A percentile compares a stretch with the other conserved stretches of the same genome.
These are phyloP conservation scores for Chloranthus sessilifolius DNA, from an alignment of 164 flowering plant genomes.

Conservation along the genomic window DNA sequence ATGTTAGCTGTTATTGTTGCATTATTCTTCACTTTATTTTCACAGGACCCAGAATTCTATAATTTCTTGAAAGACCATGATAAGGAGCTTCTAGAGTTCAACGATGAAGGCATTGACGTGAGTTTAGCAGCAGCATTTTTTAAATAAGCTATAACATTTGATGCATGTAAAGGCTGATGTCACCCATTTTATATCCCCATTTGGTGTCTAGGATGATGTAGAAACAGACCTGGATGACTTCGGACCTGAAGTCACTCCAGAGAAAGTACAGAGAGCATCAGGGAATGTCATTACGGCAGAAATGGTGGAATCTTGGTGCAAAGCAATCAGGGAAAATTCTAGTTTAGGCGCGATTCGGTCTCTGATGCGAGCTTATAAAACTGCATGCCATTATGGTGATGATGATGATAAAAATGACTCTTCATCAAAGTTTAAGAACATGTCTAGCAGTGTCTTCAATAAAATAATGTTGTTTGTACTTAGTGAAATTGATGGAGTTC, in stretches of 20 bases:
- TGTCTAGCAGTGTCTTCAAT: slow-evolving; percentile 85
- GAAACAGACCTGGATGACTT: slow-evolving; percentile 18
- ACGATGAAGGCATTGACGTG: slow-evolving; percentile 62
- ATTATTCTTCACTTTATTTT: too few relatives aligned
- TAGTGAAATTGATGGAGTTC: slow-evolving; percentile 78
- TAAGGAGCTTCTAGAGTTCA: slow-evolving; percentile 75
- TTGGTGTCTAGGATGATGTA: slow-evolving; percentile 11
- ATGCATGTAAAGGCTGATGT: neutral
- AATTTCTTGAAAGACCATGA: slow-evolving; percentile 74
- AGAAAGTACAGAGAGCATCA: slow-evolving; percentile 30
- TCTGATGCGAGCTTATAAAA: slow-evolving; percentile 64
- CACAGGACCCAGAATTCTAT: slow-evolving; percentile 88
- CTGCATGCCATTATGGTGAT: slow-evolving; percentile 94
- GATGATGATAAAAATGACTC: slow-evolving; percentile 55
- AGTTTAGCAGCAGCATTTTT: slow-evolving; percentile 16
- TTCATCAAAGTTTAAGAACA: slow-evolving; percentile 38
- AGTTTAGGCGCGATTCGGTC: slow-evolving; percentile 61
- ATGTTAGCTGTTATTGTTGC: too few relatives aligned
- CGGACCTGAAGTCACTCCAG: slow-evolving; percentile 12
- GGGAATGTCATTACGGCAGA: slow-evolving; percentile 52
- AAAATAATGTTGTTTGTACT: slow-evolving; percentile 77
- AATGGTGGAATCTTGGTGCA: slow-evolving; percentile 86
- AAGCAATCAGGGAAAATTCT: slow-evolving; percentile 36
- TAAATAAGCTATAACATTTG: neutral
- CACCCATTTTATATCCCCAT: neutral